Percentiles rank a stretch among this genome's conserved stretches.
Conservation (phyloP, 1,284 basidiomycete genomes). For the Violaceomyces palustris region DNA sequence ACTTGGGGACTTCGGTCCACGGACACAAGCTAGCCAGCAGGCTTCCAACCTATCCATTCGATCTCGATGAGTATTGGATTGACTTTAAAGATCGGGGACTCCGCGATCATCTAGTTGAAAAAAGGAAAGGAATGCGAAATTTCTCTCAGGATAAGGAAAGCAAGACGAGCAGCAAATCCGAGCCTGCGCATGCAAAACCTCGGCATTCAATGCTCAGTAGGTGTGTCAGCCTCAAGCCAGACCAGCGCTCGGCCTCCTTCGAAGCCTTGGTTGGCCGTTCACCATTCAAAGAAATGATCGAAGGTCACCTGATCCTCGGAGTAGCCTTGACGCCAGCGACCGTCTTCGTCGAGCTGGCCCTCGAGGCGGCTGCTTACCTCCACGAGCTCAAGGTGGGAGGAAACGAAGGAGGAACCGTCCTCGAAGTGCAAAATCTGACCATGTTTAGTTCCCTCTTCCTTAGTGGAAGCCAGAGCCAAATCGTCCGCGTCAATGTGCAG, state of each 20-base stretch:
- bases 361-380: constrained; percentile 20
- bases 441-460: constrained; percentile 28
- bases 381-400: not conserved
- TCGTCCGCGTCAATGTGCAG: constrained; percentile 15
- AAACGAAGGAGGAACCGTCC: constrained; percentile 8
- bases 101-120: constrained; percentile 23
- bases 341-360: constrained; percentile 28
- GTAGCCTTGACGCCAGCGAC: constrained; percentile 20
- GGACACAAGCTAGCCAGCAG: constrained; percentile 6
- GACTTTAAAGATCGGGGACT: constrained; percentile 25
- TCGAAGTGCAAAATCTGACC: constrained; percentile 21
- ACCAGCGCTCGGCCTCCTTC: constrained; percentile 11
- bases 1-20: constrained; percentile 10
- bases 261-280: constrained; percentile 9
- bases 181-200: constrained; percentile 8
- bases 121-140: no score
- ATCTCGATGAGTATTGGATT: constrained; percentile 24
- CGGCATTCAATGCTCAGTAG: constrained; percentile 7
- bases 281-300: constrained; percentile 25
- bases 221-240: constrained; percentile 10
- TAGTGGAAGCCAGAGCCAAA: constrained; percentile 14
- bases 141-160: no score
- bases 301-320: constrained; percentile 27
- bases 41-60: constrained; percentile 27
- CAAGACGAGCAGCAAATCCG: not conserved